Evolutionary conservation across 1,284 basidiomycete genomes (phyloP).

Genomic region (Paramarasmius palmivorus): DNA sequence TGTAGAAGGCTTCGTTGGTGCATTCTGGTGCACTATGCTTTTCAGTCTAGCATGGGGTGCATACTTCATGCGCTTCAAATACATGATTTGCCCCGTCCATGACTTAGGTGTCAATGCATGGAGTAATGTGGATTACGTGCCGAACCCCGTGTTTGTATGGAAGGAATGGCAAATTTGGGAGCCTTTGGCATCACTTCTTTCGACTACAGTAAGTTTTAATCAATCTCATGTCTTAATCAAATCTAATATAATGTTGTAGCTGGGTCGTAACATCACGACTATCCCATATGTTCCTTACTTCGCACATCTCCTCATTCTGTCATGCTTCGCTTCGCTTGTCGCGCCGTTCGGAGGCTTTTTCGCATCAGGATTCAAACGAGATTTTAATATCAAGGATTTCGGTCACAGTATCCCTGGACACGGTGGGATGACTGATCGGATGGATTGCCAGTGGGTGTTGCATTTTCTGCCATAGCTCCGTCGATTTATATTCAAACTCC

Average conservation of each 20-base stretch:
- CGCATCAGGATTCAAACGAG: constrained; percentile 98
- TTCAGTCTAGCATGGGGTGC: constrained; percentile 93
- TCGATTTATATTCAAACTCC: constrained; percentile 2
- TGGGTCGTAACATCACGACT: constrained; percentile 63
- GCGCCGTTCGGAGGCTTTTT: constrained; percentile 99
- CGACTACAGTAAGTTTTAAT: constrained; percentile 55
- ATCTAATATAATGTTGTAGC: constrained; percentile 34
- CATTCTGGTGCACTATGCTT: constrained; percentile 90
- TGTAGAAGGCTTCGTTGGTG: constrained; percentile 98
- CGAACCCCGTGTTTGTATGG: constrained; percentile 93
- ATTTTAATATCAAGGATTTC: constrained; percentile 99
- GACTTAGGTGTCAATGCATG: constrained; percentile 93
- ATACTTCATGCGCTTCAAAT: constrained; percentile 93
- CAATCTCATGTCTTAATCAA: constrained; percentile 1
- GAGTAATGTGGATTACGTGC: constrained; percentile 77
- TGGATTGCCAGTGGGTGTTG: constrained; percentile 97
- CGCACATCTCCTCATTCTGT: constrained; percentile 88
- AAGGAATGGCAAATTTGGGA: constrained; percentile 74
- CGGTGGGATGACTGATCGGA: constrained; percentile 98
- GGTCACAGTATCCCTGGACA: constrained; percentile 98
- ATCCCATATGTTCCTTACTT: constrained; percentile 94
- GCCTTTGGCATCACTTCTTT: constrained; percentile 60
- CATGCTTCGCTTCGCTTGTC: constrained; percentile 94
- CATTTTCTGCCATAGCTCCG: not conserved
- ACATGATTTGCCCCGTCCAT: constrained; percentile 98